Percentiles rank a stretch among this genome's conserved stretches.
phyloP scores from a whole-genome alignment of 1,139 yeast species.

The Torulaspora pretoriensis region DNA sequence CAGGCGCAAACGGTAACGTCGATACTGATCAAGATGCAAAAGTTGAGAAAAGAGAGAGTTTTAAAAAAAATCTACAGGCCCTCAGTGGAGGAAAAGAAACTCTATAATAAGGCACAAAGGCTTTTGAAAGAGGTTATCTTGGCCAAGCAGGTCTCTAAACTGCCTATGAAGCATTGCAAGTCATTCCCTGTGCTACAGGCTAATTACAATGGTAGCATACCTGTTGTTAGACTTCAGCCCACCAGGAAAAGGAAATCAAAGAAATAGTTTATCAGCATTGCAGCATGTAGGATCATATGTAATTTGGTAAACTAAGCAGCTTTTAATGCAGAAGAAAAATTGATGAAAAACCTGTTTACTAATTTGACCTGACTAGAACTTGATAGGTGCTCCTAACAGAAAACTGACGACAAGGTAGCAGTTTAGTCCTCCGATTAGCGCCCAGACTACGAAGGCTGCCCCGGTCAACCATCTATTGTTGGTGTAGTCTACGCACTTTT shows the following conservation, averaged over 20 bases:
- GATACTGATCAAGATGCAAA: conserved; percentile 55
- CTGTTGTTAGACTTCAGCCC: conserved; percentile 48
- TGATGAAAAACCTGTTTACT: not conserved
- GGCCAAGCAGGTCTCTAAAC: conserved; percentile 23
- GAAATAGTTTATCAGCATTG: conserved; percentile 21
- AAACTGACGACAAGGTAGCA: conserved; percentile 66
- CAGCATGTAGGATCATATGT: conserved; percentile 1
- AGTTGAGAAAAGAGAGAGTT: conserved; percentile 58
- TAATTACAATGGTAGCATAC: conserved; percentile 76
- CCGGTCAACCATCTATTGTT: conserved; percentile 56
- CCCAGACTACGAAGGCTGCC: conserved; percentile 63
- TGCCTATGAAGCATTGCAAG: conserved; percentile 33
- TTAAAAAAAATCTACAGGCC: conserved; percentile 40
- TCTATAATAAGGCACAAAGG: conserved; percentile 50
- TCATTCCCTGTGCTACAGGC: conserved; percentile 65
- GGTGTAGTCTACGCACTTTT: conserved; percentile 51
- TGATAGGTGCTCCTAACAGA: conserved; percentile 66
- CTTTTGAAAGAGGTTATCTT: conserved; percentile 45
- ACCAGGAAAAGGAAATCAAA: conserved; percentile 36
- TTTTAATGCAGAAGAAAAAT: not conserved
- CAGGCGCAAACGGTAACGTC: conserved; percentile 55
- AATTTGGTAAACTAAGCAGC: conserved; percentile 4
- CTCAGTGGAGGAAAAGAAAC: conserved; percentile 44
- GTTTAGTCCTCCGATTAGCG: conserved; percentile 66
- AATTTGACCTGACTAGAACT: conserved; percentile 34